A percentile compares a stretch with the other conserved stretches of the same genome.
These are phyloP conservation scores for Tillandsia fasciculata DNA, from an alignment of 176 grass and related monocot species.

Conservation along the genomic window DNA sequence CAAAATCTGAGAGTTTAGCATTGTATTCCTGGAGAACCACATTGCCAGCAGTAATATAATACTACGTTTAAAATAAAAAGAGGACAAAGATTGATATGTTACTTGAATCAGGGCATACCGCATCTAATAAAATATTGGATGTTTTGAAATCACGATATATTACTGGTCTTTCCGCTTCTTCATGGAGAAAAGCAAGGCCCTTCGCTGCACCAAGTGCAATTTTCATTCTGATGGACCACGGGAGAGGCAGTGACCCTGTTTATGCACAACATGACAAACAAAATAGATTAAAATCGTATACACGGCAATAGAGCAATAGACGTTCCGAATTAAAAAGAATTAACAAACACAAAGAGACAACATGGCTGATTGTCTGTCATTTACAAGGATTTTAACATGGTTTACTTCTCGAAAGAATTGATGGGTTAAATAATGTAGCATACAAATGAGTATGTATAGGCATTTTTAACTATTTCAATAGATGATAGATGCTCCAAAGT, in stretches of 20 bases:
- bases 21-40: constrained; percentile 75
- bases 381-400: too few species aligned
- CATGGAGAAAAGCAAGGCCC: constrained; percentile 92
- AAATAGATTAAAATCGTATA: constrained; percentile 1
- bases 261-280: constrained; percentile 10
- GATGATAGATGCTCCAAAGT: too few species aligned
- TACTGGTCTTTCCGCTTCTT: constrained; percentile 98
- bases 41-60: constrained; percentile 5
- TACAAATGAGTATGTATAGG: too few species aligned
- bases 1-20: constrained; percentile 97
- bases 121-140: constrained; percentile 92
- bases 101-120: constrained; percentile 31
- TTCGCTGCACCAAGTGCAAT: constrained; percentile 97
- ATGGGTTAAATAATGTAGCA: too few species aligned
- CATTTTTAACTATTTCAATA: too few species aligned
- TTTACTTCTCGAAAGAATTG: too few species aligned
- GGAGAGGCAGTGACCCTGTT: constrained; percentile 69
- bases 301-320: background rate
- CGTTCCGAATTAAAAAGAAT: background rate
- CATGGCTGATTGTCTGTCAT: background rate
- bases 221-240: constrained; percentile 93
- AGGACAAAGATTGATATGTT: constrained; percentile 1
- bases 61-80: constrained; percentile 6
- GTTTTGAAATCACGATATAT: constrained; percentile 99
- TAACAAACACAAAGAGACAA: background rate